These are phyloP conservation scores for Striga hermonthica DNA, from an alignment of 305 asterid species.

Conservation along the genomic window DNA sequence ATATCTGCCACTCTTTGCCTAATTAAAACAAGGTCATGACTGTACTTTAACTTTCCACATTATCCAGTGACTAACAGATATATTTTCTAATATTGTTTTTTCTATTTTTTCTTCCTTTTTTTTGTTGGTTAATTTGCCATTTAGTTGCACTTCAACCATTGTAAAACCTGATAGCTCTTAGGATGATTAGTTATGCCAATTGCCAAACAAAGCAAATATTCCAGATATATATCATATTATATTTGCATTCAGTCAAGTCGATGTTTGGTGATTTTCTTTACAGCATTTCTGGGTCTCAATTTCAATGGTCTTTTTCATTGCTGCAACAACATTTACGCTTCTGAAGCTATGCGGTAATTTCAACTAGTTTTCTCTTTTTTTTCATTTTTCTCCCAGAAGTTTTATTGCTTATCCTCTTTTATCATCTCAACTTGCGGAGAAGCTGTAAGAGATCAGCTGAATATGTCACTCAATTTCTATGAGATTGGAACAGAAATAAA, in stretches of 20 bases:
- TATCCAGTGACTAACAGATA: too few species aligned
- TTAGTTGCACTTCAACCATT: too few species aligned
- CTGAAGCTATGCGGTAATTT: constrained; percentile 78
- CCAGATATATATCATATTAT: not conserved
- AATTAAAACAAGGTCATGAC: not conserved
- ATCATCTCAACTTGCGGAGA: constrained; percentile 10
- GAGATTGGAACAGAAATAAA: not conserved
- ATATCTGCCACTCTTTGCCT: not conserved
- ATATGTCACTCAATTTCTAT: not conserved
- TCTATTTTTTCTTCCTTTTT: too few species aligned
- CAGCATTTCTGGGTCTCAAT: constrained; percentile 99
- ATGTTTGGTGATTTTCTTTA: constrained; percentile 29
- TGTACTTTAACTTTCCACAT: not conserved
- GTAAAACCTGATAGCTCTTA: too few species aligned
- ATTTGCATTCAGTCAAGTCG: constrained; percentile 22
- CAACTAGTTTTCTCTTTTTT: constrained; percentile 4
- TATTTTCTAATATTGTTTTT: too few species aligned
- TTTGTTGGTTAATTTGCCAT: too few species aligned
- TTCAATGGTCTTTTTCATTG: constrained; percentile 94
- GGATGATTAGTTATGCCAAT: too few species aligned
- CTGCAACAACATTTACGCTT: constrained; percentile 88
- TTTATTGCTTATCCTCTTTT: constrained; percentile 8
- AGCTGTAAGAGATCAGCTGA: constrained; percentile 2
- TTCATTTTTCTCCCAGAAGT: constrained; percentile 5
- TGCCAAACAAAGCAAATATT: not conserved